Evolutionary conservation across 768 basidiomycete genomes (phyloP).

Genomic region (Suillus ampliporus): DNA sequence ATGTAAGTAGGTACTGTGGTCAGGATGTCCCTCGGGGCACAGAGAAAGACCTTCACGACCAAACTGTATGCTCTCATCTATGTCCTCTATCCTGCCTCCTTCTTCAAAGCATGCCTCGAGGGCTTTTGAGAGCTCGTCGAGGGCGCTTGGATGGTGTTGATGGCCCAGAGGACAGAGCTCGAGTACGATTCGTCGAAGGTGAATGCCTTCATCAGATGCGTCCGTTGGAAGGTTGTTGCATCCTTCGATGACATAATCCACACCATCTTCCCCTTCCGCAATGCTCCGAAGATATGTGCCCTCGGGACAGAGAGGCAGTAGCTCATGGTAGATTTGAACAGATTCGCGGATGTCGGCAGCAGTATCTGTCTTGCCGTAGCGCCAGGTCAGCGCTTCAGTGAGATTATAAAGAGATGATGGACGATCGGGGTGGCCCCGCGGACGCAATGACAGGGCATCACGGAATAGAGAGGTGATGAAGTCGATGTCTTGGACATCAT

Average conservation of each 20-base stretch:
- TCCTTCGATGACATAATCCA: not conserved
- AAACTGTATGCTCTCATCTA: not conserved
- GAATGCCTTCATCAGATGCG: not conserved
- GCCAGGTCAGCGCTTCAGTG: not conserved
- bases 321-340: not conserved
- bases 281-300: not conserved
- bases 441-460: not conserved
- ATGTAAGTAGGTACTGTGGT: not conserved
- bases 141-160: not conserved
- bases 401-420: not conserved
- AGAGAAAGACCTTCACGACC: not conserved
- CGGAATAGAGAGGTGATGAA: not conserved
- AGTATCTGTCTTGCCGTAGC: no score
- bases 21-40: not conserved
- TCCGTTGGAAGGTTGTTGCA: not conserved
- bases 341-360: not conserved
- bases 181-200: not conserved
- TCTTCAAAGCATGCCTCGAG: not conserved
- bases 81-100: not conserved
- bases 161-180: not conserved
- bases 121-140: not conserved
- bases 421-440: not conserved
- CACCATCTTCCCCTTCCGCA: not conserved
- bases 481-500: not conserved
- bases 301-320: not conserved